Base-by-base conservation (phyloP, 2,329 filamentous ascomycete genomes). In the Lachnellula cervina region DNA sequence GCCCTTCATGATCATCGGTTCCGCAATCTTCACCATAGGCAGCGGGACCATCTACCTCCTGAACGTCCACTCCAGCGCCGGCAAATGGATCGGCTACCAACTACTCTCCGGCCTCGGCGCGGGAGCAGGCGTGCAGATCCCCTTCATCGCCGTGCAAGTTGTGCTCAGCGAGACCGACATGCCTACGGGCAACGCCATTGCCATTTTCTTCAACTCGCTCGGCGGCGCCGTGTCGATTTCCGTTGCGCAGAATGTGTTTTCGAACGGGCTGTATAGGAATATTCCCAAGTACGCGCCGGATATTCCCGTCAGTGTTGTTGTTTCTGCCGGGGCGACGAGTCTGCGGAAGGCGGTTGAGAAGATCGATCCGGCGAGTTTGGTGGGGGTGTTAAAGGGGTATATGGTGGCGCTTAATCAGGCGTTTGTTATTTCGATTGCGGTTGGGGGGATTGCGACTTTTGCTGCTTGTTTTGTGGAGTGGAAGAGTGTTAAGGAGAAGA, bases 211-310 rank as follows among this genome's bases (percentile, higher is more conserved):
- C 38, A 81, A 84, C 67, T 81, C 81, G 59, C 74, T 84, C 2
- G 82, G 81, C 13, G 80, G 80, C 34, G 80, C 81, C 34, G 70
- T 84, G 19, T 82, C 82, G 57, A 78, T 82, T 4, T 77, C 80
- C 1, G 77, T 82, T 21, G 81, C 79, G 0, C 79, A 84, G 65
- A 77, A 77, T 3, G 75, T 82, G 40, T 69, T 70, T 63, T 68
- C 58, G 14, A 68, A 69, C 45, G 66, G 64, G 9, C 54, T 69
- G 6, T 60, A 49, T 4, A 57, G 57, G 23, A 32, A 59, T 5
- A n/a, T 78, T 66, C 71, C 50, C 21, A 54, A 35, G 59, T 72
- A 51, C 53, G 72, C 54, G 57, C 71, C 64, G 0, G 55, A 51
- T 11, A 54, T 57, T 19, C 50, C 55, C 9, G 63, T 65, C 4